Base-by-base conservation (phyloP, 164 flowering plant species). In the Magnolia changhungtana region DNA sequence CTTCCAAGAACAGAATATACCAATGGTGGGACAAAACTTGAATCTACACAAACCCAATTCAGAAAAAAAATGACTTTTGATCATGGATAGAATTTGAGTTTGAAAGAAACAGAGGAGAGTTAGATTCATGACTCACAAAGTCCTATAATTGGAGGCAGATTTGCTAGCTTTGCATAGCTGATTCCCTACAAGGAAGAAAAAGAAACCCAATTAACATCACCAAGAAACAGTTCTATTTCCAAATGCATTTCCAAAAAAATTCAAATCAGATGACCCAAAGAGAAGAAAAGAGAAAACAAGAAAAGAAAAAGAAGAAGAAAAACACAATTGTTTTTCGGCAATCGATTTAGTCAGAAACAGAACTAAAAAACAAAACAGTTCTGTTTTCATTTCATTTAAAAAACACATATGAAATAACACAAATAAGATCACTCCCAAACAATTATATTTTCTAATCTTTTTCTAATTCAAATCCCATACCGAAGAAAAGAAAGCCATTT, bases 21-120 rank as follows among this genome's bases (percentile, higher is more conserved):
- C 75, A 89, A 73, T 18, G 94, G 94, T 14, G 94, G 94, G 13
- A 90, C 90, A 80, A 89, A 88, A 71, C 94, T 90, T 20, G 91
- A 88, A 78, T 90, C 94, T 90, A 83, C 79, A 84, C 7, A 37
- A 16, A 76, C 61, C 74, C 18, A 13, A 72, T 65, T 73, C 9
- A 58, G 63, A 45, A 37, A 51, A 11, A 66, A 13, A 21, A 52
- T 29, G 29, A 67, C 67, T 37, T 27, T 72, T 64, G 8, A 16
- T 4, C 66, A 7, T 16, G 16, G 4, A 59, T 29, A 61, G 6
- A 19, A 5, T 19, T 29, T 19, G 29, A 7, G 10, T 10, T 64
- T 24, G 19, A 11, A 63, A 73, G 68, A 58, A 19, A 66, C 4
- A 11, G 29, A 59, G 29, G 27, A 3, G 31, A 24, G 49, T 52